phyloP scores from a whole-genome alignment of 2,329 filamentous ascomycete species.

The Arthrobotrys sinensis region DNA sequence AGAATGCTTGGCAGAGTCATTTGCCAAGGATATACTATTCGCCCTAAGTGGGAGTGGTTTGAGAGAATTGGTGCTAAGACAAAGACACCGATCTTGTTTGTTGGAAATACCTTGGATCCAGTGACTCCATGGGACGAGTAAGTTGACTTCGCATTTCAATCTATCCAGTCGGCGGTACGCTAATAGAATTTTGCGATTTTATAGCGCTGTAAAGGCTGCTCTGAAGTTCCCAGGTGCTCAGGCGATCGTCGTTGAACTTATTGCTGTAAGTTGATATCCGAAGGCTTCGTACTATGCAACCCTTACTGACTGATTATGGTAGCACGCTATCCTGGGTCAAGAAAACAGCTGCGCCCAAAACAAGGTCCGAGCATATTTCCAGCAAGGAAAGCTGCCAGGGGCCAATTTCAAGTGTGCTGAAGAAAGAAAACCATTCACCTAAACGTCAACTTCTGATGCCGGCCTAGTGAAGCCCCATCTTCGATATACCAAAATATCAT shows the following conservation, averaged over 20 bases:
- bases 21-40: constrained; percentile 29
- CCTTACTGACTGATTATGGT: neutral
- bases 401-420: constrained; percentile 18
- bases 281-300: too few relatives aligned
- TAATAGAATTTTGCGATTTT: neutral
- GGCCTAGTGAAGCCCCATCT: too few relatives aligned
- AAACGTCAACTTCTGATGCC: neutral
- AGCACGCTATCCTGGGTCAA: constrained; percentile 20
- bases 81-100: constrained; percentile 46
- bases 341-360: constrained; percentile 13
- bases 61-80: constrained; percentile 38
- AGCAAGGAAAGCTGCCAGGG: constrained; percentile 33
- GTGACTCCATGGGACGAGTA: constrained; percentile 53
- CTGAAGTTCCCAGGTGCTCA: constrained; percentile 31
- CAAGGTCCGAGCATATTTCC: constrained; percentile 19
- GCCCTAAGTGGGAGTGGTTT: constrained; percentile 46
- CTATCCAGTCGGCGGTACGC: neutral
- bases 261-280: constrained; percentile 25
- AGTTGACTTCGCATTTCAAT: neutral
- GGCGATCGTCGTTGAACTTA: constrained; percentile 22
- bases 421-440: constrained; percentile 28
- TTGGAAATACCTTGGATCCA: constrained; percentile 50
- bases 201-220: constrained; percentile 43
- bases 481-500: too few relatives aligned
- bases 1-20: constrained; percentile 19